These are phyloP conservation scores for Xylariomycetidae sp. DNA, from an alignment of 2,329 filamentous ascomycete genomes.

Conservation along the genomic window DNA sequence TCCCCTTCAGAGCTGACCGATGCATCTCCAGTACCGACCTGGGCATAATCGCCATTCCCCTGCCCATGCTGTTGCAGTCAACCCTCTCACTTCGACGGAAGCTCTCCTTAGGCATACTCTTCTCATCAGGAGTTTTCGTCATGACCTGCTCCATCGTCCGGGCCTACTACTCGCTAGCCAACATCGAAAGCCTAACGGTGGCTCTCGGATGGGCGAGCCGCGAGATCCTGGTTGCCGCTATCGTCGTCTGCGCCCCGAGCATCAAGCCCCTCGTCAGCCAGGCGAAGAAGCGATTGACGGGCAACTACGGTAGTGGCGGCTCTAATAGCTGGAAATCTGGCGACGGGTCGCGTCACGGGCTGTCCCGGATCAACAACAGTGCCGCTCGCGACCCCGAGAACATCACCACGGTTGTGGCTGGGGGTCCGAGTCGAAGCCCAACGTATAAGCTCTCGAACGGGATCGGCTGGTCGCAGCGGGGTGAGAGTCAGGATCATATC, in stretches of 20 bases:
- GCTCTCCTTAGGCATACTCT: slow-evolving; percentile 15
- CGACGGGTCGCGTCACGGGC: no score
- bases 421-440: no score
- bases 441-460: no score
- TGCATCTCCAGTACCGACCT: slow-evolving; percentile 13
- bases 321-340: no score
- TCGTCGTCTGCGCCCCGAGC: slow-evolving; percentile 20
- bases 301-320: no score
- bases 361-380: no score
- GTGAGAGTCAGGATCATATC: no score
- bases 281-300: no score
- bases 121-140: slow-evolving; percentile 24
- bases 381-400: no score
- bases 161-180: slow-evolving; percentile 20
- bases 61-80: slow-evolving; percentile 17
- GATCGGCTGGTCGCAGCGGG: no score
- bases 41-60: slow-evolving; percentile 15
- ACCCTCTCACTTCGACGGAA: slow-evolving; percentile 17
- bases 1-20: neutral
- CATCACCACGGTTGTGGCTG: no score
- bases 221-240: slow-evolving; percentile 20
- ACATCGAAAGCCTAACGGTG: slow-evolving; percentile 14
- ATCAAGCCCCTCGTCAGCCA: slow-evolving; percentile 24
- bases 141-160: slow-evolving; percentile 22
- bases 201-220: slow-evolving; percentile 21